Evolutionary conservation across 2,329 filamentous ascomycete species (phyloP), one percentile per base, ranked within the genome.

Genomic region (Fusarium sp.): DNA sequence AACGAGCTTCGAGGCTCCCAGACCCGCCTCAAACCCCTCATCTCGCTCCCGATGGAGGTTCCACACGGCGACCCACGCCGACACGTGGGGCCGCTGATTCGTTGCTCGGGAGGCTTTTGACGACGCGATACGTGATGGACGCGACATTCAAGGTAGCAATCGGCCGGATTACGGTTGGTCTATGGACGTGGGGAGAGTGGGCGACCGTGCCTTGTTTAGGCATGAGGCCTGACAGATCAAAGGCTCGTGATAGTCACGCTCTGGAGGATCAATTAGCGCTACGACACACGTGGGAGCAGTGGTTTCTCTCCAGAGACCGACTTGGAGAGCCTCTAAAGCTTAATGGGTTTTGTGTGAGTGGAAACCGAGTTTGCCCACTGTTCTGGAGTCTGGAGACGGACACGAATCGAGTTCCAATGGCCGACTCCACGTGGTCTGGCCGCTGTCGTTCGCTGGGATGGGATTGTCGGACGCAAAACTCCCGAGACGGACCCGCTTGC

Each of bases 31-130:
- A 39, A 41, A 35, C 65, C 68, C 61, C 73, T 64, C 68, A 61
- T 39, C 41, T 43, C 24, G 37, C 50, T 62, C 50, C 65, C 29
- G 57, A 63, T 31, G 41, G 48, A 45, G 48, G 72, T 56, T 68
- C 60, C 71, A 73, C 65, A 35, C 52, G 65, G 68, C 54, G 59
- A 37, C 52, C 65, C 62, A 65, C 63, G 67, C 57, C 58, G 43
- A 73, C 77, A 80, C 79, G 79, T 80, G 79, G 77, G 79, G 72
- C 64, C 63, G 68, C 70, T 81, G 78, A 80, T 80, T 81, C 77
- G 79, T 66, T 69, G 62, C 45, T 68, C 35, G 29, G 35, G 61
- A 43, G 66, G 64, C 45, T 68, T n/a, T 54, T 71, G 14, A 66
- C 54, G 61, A 72, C 58, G 27, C 60, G 65, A 56, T 43, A 52